Evolutionary conservation across 257 asterid species (phyloP).

Genomic region (Rhazya stricta): DNA sequence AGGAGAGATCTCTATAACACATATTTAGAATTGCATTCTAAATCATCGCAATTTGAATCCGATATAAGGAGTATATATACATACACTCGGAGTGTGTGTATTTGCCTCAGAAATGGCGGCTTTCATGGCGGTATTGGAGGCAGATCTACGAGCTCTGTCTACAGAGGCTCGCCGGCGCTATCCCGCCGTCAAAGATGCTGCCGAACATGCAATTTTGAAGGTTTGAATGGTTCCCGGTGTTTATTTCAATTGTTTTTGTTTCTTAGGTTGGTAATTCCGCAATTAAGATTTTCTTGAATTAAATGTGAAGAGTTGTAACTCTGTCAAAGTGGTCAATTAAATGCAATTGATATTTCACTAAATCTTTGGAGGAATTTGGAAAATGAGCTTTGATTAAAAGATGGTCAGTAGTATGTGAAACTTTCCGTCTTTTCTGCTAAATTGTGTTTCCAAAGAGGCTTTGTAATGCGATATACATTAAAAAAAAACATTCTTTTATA

Average conservation of each 20-base stretch:
- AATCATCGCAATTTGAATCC: neutral
- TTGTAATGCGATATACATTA: neutral
- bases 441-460: neutral
- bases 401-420: neutral
- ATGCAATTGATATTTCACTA: neutral
- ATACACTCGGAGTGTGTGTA: neutral
- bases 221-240: constrained; percentile 22
- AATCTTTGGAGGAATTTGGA: neutral
- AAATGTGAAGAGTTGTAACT: neutral
- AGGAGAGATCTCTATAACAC: neutral
- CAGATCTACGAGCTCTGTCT: constrained; percentile 97
- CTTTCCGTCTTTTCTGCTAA: neutral
- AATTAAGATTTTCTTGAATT: neutral
- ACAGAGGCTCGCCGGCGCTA: constrained; percentile 98
- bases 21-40: neutral
- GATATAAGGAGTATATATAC: neutral
- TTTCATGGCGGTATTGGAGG: constrained; percentile 84
- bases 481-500: neutral
- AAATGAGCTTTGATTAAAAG: neutral
- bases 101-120: constrained; percentile 48
- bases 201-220: constrained; percentile 94
- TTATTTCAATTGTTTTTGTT: neutral
- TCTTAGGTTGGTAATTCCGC: neutral
- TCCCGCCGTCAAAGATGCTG: constrained; percentile 95
- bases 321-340: neutral